These are phyloP conservation scores for Stachybotrys chlorohalonatus DNA, from an alignment of 2,329 filamentous ascomycete species.

Conservation along the genomic window DNA sequence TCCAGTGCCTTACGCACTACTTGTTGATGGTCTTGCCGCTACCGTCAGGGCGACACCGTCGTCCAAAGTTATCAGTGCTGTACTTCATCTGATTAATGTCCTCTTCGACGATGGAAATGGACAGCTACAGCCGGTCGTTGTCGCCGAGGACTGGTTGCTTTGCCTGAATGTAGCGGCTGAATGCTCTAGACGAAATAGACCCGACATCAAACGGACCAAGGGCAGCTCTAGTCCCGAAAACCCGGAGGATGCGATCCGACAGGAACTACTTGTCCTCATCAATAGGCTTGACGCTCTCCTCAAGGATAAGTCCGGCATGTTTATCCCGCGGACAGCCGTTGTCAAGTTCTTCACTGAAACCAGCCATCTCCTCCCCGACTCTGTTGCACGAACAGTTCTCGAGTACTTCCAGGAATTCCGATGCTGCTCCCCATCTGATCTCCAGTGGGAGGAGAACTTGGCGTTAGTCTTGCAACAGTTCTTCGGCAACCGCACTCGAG, in stretches of 20 bases:
- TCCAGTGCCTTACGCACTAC: conserved; percentile 45
- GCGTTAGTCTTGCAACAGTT: conserved; percentile 52
- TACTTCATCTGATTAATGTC: conserved; percentile 44
- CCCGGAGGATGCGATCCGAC: conserved; percentile 27
- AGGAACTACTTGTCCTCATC: conserved; percentile 36
- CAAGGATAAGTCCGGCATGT: conserved; percentile 36
- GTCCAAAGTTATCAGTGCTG: conserved; percentile 34
- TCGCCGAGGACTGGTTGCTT: conserved; percentile 57
- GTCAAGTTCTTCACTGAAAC: conserved; percentile 58
- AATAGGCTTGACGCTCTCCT: conserved; percentile 39
- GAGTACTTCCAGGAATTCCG: conserved; percentile 60
- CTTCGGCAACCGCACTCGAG: conserved; percentile 51
- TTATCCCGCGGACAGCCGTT: conserved; percentile 56
- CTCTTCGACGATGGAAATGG: conserved; percentile 45
- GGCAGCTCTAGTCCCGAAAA: conserved; percentile 15
- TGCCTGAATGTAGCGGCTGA: conserved; percentile 50
- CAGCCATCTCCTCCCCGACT: conserved; percentile 53
- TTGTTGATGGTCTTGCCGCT: conserved; percentile 48
- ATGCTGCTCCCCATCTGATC: conserved; percentile 63
- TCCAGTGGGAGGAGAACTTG: conserved; percentile 58
- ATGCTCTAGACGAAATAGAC: conserved; percentile 33
- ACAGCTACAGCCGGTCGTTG: conserved; percentile 44
- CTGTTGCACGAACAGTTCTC: conserved; percentile 53
- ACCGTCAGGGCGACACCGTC: conserved; percentile 36
- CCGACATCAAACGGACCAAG: conserved; percentile 14